A percentile compares a stretch with the other conserved stretches of the same genome.
Evolutionary conservation across 345 rosid species (phyloP).

Genomic region (Aegle marmelos): DNA sequence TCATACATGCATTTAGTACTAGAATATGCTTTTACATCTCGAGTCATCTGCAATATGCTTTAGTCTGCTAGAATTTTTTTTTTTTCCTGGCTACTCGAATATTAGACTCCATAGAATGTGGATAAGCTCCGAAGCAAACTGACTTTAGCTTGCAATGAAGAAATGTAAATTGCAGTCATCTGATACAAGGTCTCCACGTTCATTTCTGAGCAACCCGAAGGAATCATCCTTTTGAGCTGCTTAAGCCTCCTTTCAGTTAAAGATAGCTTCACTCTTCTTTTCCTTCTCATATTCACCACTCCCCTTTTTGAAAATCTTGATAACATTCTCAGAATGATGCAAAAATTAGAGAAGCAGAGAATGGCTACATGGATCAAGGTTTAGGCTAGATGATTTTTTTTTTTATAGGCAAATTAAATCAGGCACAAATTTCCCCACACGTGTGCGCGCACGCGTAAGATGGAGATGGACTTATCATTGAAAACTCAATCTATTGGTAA

Average conservation of each 20-base stretch:
- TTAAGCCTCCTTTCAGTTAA: constrained; percentile 12
- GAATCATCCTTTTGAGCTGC: constrained; percentile 19
- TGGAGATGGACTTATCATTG: not conserved
- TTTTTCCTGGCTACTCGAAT: too few relatives aligned
- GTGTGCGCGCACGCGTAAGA: not conserved
- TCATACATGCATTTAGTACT: not conserved
- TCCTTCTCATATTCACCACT: constrained; percentile 3
- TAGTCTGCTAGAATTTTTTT: too few relatives aligned
- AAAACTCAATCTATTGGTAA: not conserved
- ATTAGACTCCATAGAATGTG: constrained; percentile 15
- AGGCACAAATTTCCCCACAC: not conserved
- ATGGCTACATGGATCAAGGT: not conserved
- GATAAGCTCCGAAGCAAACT: constrained; percentile 21
- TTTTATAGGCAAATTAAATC: not conserved
- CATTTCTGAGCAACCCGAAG: not conserved
- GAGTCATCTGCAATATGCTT: too few relatives aligned
- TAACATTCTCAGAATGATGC: constrained; percentile 4
- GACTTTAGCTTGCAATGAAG: constrained; percentile 19
- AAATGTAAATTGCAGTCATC: constrained; percentile 14
- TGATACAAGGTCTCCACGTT: constrained; percentile 18
- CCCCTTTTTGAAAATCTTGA: constrained; percentile 11
- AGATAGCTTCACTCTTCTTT: constrained; percentile 12
- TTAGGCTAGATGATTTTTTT: not conserved
- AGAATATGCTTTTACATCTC: too few relatives aligned
- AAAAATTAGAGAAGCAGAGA: not conserved